Base-by-base conservation (phyloP, 306 rosid species). In the Corylus avellana region DNA sequence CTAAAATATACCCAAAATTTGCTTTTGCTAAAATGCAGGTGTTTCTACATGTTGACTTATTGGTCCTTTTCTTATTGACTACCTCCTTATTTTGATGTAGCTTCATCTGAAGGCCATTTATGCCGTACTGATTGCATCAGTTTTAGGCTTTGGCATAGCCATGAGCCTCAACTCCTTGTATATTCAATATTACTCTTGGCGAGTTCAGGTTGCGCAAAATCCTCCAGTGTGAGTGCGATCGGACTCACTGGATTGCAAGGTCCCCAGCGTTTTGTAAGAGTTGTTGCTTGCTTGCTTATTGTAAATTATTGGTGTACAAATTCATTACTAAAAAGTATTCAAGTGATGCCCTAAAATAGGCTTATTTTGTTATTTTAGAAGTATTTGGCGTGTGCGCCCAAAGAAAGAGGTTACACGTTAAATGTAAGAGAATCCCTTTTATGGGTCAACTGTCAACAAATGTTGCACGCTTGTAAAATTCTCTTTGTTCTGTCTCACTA, bases 131-230 rank as follows among this genome's bases (percentile, higher is more conserved):
- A 87, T 94, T 55, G 88, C 98, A 71, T 80, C 98, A 27, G 84
- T 91, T 59, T 32, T 90, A 80, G 97, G 98, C 51, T 95, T 90
- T 63, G 98, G 97, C 72, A 35, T 86, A 82, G 83, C 98, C 55
- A 92, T 92, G 96, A 82, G 86, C 56, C 75, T 95, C 83, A 95
- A 95, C 84, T 75, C 89, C 68, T 18, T 84, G 62, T 92, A 86
- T 75, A 84, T 91, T 77, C 91, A 89, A 32, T 92, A 78, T 83
- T 80, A 75, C 70, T 69, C 86, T 8, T 91, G 98, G 98, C 88
- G 97, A 73, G 79, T 91, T 77, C 91, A 84, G 68, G 91, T 86
- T 49, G 73, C 87, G 1, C 90, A 74, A 64, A 77, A 83, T 80
- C 22, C 91, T 76, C 91, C 91, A 11, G 97, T 80, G 50, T 95